These are phyloP conservation scores for Tylopilus vinaceipallidus DNA, from an alignment of 768 basidiomycete species.

Conservation along the genomic window DNA sequence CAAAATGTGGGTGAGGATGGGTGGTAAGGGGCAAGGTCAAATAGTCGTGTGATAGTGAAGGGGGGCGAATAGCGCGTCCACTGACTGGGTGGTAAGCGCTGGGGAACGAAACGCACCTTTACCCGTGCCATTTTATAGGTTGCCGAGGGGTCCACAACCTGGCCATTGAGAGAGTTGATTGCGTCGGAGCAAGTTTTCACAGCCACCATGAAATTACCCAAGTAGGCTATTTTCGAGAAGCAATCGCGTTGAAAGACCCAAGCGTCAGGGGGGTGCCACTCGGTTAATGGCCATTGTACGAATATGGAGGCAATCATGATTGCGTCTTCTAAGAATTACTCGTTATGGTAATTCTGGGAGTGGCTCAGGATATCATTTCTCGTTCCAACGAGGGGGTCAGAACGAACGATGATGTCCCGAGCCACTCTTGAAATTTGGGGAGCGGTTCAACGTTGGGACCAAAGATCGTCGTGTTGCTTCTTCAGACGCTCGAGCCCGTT, in stretches of 20 bases:
- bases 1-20: not conserved
- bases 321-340: slow-evolving; percentile 20
- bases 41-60: not conserved
- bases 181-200: slow-evolving; percentile 16
- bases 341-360: not conserved
- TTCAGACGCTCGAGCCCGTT: slow-evolving; percentile 7
- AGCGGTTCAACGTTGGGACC: too few relatives aligned
- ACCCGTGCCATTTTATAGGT: slow-evolving; percentile 20
- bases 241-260: slow-evolving; percentile 20
- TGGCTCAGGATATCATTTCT: slow-evolving; percentile 13
- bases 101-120: not conserved
- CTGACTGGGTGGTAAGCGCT: not conserved
- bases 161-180: slow-evolving; percentile 24
- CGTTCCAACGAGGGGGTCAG: not conserved
- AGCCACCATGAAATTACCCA: slow-evolving; percentile 20
- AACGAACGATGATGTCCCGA: not conserved
- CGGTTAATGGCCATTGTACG: slow-evolving; percentile 13
- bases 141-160: slow-evolving; percentile 7
- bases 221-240: slow-evolving; percentile 16
- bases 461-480: slow-evolving; percentile 1
- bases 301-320: slow-evolving; percentile 19
- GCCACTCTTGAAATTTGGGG: not conserved
- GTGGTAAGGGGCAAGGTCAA: not conserved
- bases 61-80: not conserved
- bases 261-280: slow-evolving; percentile 23